Evolutionary conservation across 176 grass and related monocot genomes (phyloP), one percentile per base, ranked within the genome.

Genomic region (Musa troglodytarum): DNA sequence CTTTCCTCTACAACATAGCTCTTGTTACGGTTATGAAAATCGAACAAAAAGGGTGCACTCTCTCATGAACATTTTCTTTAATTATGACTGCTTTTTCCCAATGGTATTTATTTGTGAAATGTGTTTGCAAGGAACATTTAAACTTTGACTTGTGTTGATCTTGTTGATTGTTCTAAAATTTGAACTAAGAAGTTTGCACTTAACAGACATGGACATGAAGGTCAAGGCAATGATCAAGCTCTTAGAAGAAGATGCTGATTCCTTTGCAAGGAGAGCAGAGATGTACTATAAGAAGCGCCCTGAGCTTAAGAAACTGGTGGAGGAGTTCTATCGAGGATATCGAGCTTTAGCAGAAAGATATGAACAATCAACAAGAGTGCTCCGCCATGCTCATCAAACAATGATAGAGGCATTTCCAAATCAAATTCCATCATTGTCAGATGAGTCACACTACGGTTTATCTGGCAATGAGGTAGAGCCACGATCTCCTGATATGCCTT

Each of bases 231-330:
- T 90, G 85, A 91, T 98, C 82, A 90, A 91, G 78, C 90, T 98
- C 69, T 74, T 98, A 82, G 92, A 98, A 84, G 94, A 86, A 81
- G 94, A 89, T 83, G 94, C 86, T 50, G 94, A 93, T 85, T 93
- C 94, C 54, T 98, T 98, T 87, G 94, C 94, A 80, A 86, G 85
- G 53, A 84, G 86, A 80, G 94, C 94, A 9, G 94, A 98, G 56
- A 98, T 98, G 94, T 98, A 98, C 84, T 98, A 98, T 52, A 98
- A 98, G 80, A 89, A 91, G 83, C 90, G 94, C 8, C 94, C 94
- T 26, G 91, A 89, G 77, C 82, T 98, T 75, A 89, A 85, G 90
- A 98, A 93, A 77, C 43, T 93, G 16, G 94, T 98, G 72, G 94
- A 98, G 74, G 94, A 98, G 34, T 93, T 98, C 68, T 87, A 91